phyloP scores from a whole-genome alignment of 129 eudicot species.

The Flaveria trinervia region DNA sequence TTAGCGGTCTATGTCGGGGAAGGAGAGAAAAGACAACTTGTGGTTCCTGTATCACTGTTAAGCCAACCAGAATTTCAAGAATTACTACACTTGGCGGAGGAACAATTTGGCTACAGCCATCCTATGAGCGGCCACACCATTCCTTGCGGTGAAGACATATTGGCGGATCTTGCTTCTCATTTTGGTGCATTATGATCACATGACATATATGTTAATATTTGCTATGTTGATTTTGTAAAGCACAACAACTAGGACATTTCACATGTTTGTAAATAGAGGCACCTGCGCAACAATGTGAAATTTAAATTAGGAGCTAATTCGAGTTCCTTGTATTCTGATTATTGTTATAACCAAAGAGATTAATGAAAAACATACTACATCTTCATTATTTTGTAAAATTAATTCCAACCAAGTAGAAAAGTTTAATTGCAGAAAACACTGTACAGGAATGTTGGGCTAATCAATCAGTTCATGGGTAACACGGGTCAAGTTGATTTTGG shows the following conservation, averaged over 20 bases:
- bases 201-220: not conserved
- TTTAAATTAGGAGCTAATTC: not conserved
- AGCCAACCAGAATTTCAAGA: not conserved
- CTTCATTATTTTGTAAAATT: no score
- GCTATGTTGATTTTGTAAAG: not conserved
- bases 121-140: slow-evolving; percentile 2
- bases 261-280: no score
- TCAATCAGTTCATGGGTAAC: no score
- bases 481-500: no score
- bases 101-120: not conserved
- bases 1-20: not conserved
- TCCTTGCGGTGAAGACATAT: not conserved
- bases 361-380: not conserved
- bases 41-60: not conserved
- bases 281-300: not conserved
- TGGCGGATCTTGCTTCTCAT: not conserved
- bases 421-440: no score
- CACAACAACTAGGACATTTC: not conserved
- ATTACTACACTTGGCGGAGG: not conserved
- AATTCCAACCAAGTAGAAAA: no score
- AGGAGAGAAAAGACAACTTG: not conserved
- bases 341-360: not conserved
- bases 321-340: not conserved
- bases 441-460: no score
- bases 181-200: not conserved